A percentile compares a stretch with the other conserved stretches of the same genome.
Conservation (phyloP, 805 yeast species). For the Spathaspora hagerdaliae region DNA sequence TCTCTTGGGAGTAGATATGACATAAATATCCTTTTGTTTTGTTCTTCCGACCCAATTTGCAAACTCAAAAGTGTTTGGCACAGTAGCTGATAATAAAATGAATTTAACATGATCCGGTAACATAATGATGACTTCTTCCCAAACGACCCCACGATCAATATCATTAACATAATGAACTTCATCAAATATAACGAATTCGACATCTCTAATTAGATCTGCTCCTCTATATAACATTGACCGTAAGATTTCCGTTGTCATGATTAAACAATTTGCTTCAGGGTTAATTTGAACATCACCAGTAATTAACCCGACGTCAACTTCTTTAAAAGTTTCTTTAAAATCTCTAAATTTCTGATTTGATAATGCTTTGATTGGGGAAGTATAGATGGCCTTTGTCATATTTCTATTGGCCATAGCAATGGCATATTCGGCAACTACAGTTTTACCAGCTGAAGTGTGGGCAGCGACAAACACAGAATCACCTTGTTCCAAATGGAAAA, state of each 20-base stretch:
- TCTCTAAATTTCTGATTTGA: conserved; percentile 90
- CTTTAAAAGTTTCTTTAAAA: conserved; percentile 74
- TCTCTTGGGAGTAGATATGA: conserved; percentile 91
- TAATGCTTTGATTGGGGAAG: conserved; percentile 91
- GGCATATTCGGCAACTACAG: conserved; percentile 97
- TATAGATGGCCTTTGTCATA: conserved; percentile 95
- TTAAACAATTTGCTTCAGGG: conserved; percentile 92
- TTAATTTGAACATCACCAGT: conserved; percentile 98
- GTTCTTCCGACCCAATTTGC: conserved; percentile 99
- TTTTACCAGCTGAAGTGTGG: conserved; percentile 97
- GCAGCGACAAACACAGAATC: conserved; percentile 99
- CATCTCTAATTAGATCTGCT: conserved; percentile 93
- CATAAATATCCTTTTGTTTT: conserved; percentile 91
- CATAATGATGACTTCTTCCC: conserved; percentile 99
- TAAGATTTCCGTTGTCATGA: conserved; percentile 96
- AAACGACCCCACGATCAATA: conserved; percentile 95
- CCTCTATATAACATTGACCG: conserved; percentile 95
- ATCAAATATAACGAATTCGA: conserved; percentile 95
- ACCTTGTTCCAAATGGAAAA: conserved; percentile 93
- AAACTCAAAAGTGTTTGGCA: conserved; percentile 96
- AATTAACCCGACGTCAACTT: conserved; percentile 84
- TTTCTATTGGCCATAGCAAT: conserved; percentile 94
- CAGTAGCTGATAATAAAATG: conserved; percentile 90
- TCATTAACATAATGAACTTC: conserved; percentile 98
- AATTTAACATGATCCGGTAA: conserved; percentile 94